Evolutionary conservation across 2,329 filamentous ascomycete species (phyloP), one percentile per base, ranked within the genome.

Genomic region (Teratosphaeria viscida): DNA sequence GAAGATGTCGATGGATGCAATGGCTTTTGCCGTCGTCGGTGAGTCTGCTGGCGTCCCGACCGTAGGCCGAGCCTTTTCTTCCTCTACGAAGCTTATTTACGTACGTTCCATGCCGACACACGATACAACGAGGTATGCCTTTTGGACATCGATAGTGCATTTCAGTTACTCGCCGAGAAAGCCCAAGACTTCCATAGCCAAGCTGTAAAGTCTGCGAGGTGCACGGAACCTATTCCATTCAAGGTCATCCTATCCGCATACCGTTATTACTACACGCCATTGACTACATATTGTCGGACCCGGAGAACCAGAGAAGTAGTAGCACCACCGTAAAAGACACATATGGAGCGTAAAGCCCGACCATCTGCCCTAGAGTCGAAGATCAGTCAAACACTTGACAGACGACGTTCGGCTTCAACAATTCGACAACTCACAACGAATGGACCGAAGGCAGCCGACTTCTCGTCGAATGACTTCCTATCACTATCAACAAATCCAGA

Each of bases 381-480:
- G 14, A 63, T 73, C 65, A 67, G 56, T 60, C 54, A 62, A 60
- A 57, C 65, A 52, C 66, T 78, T 26, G 65, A 73, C 58, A 73
- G 71, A 54, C 72, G 79, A 60, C 72, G 75, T 59, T 64, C 71
- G 35, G 75, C 75, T 57, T 76, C 77, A 6, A 76, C 75, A 27
- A 75, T 79, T 11, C 76, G 80, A 54, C 71, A 70, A 49, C 69
- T 82, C 23, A 81, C 79, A n/a, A 71, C 77, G 11, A 70, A 75
- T 27, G 72, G 77, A 0, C 63, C 73, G 12, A 68, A 67, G 39
- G 61, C 68, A 2, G 68, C 71, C 27, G 85, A 88, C 71, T 86
- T 87, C 66, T 85, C 82, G 1, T 85, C 83, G 54, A 86, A 85
- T 69, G 85, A 87, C 69, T 85, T 86, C 61, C 78, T 87, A 11